Percentiles rank a stretch among this genome's conserved stretches.
Evolutionary conservation across 2,329 filamentous ascomycete species (phyloP).

Genomic region (Calonectria pseudoreteaudii): DNA sequence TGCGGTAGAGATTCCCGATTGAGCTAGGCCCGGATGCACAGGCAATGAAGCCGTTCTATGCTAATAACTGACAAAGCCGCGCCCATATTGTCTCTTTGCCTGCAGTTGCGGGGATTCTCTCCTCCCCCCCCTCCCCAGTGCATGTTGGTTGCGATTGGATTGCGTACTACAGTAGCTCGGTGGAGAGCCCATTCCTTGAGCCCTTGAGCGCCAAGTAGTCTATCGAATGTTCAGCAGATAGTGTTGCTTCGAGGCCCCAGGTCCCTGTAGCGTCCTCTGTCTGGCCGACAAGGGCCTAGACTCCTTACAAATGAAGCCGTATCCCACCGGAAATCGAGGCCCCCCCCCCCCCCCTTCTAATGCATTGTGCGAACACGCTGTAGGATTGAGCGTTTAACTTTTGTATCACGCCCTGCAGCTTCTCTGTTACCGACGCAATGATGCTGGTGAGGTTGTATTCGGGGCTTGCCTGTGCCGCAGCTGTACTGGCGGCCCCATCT

Average conservation of each 20-base stretch:
- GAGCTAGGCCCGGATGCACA: background rate
- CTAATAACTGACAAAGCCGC: background rate
- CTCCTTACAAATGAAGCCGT: background rate
- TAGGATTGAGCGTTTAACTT: constrained; percentile 13
- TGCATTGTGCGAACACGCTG: background rate
- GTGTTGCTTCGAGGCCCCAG: background rate
- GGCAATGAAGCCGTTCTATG: background rate
- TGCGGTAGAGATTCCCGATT: background rate
- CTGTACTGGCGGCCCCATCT: constrained; percentile 30
- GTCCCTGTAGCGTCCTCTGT: background rate
- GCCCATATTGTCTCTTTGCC: background rate
- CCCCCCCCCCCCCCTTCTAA: background rate
- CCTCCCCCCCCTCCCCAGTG: background rate
- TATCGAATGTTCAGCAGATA: background rate
- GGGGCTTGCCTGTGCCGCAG: constrained; percentile 30
- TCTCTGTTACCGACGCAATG: background rate
- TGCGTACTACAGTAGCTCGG: background rate
- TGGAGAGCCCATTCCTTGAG: background rate
- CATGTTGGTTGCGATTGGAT: background rate
- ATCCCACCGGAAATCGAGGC: background rate
- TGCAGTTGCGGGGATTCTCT: background rate
- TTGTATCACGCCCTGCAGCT: background rate
- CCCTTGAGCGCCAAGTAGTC: background rate
- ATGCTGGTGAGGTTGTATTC: constrained; percentile 34
- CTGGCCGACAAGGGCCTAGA: background rate